phyloP scores from a whole-genome alignment of 2,329 filamentous ascomycete genomes.

The Fusarium poae region DNA sequence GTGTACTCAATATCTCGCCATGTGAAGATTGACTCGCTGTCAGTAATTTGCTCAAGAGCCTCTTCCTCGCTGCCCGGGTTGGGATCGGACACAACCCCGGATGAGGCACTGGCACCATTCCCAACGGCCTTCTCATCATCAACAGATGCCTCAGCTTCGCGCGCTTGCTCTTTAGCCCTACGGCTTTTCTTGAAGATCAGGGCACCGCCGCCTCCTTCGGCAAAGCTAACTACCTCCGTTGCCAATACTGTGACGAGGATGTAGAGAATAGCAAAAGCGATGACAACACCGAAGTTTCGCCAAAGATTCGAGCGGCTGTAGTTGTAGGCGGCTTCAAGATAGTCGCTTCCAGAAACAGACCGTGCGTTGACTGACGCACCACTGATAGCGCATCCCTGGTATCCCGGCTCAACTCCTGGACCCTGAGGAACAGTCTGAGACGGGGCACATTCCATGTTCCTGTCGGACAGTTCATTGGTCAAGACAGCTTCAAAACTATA shows the following conservation, averaged over 20 bases:
- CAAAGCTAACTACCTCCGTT: conserved; percentile 51
- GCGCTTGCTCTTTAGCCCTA: conserved; percentile 62
- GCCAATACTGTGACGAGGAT: conserved; percentile 41
- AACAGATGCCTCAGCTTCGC: conserved; percentile 32
- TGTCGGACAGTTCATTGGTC: conserved; percentile 66
- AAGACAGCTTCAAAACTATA: conserved; percentile 75
- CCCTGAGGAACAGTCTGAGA: conserved; percentile 62
- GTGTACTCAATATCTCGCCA: conserved; percentile 79
- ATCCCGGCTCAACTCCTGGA: conserved; percentile 55
- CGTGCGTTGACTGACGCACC: conserved; percentile 58
- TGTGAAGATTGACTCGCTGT: conserved; percentile 68
- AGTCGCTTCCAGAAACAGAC: conserved; percentile 66
- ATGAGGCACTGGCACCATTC: conserved; percentile 6
- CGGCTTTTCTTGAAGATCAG: conserved; percentile 79
- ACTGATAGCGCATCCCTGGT: conserved; percentile 67
- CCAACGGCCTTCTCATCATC: conserved; percentile 49
- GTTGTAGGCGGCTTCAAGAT: conserved; percentile 63
- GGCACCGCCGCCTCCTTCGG: conserved; percentile 72
- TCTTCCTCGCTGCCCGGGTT: conserved; percentile 19
- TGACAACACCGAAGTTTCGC: conserved; percentile 43
- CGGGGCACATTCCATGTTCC: conserved; percentile 63
- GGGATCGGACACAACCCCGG: conserved; percentile 20
- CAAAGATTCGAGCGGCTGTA: conserved; percentile 52
- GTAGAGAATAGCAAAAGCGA: conserved; percentile 38
- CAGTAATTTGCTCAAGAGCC: conserved; percentile 45